Evolutionary conservation across 371 early-diverging fungal species (phyloP), one percentile per base, ranked within the genome.

Genomic region (Mucor lusitanicus): DNA sequence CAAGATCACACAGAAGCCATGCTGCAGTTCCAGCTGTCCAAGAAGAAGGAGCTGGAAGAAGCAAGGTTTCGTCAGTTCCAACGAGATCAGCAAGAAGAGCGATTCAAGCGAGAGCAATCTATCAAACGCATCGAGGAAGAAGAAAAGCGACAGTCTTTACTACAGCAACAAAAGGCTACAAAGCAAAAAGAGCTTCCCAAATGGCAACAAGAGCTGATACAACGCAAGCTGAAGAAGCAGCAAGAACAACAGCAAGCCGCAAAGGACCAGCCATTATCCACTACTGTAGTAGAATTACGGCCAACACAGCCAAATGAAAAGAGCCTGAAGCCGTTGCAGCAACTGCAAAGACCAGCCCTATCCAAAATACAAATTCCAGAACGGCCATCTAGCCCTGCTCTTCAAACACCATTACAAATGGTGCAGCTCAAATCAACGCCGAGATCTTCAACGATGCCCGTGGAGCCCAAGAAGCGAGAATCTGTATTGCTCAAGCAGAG

Each of bases 1-100:
- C 68, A 17, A 74, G 70, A 54, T 61, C 30, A 70, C 64, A 68
- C 40, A 63, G 78, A 69, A 48, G 63, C 30, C 28, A 76, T 63
- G 53, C 68, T 42, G 48, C 65, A 33, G 65, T 73, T 32, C 48
- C 72, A 56, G 37, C 55, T 70, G 30, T 39, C 62, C 7, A 69
- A 66, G 27, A 71, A 69, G 28, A 77, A 53, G 58, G 72, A 72
- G 19, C 9, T 68, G 3, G 72, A 72, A 44, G 65, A 68, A 61
- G 68, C 72, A 53, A 55, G 72, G 33, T 72, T 72, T 33, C 64
- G 61, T 23, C 70, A 65, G 39, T 62, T 58, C 23, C 61, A 64
- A 62, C 17, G 33, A 33, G 65, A 67, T 48, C 67, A 67, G 33
- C 60, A 67, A 63, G 28, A 59, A 42, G 63, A 66, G 23, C 50